These are phyloP conservation scores for Diplodia mutila DNA, from an alignment of 2,329 filamentous ascomycete genomes.

Conservation along the genomic window DNA sequence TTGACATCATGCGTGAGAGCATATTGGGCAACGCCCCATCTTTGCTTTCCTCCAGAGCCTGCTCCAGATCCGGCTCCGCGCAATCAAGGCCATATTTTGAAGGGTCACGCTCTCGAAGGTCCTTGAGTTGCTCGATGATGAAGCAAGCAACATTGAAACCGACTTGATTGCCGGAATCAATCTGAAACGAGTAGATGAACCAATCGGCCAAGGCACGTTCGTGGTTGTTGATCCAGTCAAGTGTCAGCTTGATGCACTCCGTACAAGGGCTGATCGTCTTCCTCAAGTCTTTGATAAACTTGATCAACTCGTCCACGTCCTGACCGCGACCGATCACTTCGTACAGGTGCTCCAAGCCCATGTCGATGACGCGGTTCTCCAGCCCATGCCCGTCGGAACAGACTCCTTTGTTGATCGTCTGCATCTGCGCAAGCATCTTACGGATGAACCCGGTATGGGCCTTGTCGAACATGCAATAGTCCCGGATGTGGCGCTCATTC, in stretches of 20 bases:
- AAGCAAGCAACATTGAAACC: constrained; percentile 3
- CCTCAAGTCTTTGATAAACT: constrained; percentile 58
- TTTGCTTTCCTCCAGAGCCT: neutral
- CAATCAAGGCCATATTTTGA: constrained; percentile 9
- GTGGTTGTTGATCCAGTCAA: constrained; percentile 16
- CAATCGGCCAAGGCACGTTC: constrained; percentile 11
- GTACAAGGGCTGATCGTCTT: constrained; percentile 55
- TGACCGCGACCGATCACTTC: constrained; percentile 74
- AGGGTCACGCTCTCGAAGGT: constrained; percentile 12
- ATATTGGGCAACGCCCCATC: constrained; percentile 7
- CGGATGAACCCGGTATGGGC: constrained; percentile 70
- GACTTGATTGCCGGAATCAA: neutral
- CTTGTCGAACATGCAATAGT: constrained; percentile 79
- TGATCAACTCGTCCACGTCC: constrained; percentile 65
- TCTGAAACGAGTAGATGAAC: constrained; percentile 16
- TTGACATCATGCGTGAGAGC: neutral
- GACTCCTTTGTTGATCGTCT: constrained; percentile 51
- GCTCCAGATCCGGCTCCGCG: constrained; percentile 6
- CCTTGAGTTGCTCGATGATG: constrained; percentile 1
- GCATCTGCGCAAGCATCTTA: constrained; percentile 63
- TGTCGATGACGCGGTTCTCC: constrained; percentile 57
- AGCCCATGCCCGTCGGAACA: constrained; percentile 54
- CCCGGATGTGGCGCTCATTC: constrained; percentile 73
- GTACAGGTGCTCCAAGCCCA: constrained; percentile 69
- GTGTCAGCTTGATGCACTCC: constrained; percentile 46